phyloP scores from a whole-genome alignment of 805 yeast genomes.

The Kodamaea lidongshanica region DNA sequence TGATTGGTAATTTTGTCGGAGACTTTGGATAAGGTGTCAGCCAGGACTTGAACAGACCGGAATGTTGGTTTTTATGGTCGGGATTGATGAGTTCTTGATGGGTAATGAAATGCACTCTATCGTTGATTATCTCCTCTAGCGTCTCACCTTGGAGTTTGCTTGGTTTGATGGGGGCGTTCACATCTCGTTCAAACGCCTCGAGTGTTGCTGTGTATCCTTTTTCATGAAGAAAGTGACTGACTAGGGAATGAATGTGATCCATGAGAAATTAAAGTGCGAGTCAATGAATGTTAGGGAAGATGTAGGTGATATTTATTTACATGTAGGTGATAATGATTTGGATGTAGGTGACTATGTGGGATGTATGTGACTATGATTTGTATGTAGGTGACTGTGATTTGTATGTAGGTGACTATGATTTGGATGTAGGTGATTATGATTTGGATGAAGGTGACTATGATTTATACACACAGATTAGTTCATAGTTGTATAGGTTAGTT shows the following conservation, averaged over 20 bases:
- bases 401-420: no score
- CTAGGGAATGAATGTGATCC: conserved; percentile 23
- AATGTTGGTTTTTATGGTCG: conserved; percentile 6
- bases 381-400: no score
- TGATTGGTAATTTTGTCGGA: conserved; percentile 8
- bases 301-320: no score
- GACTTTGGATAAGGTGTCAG: conserved; percentile 25
- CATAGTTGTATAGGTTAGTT: no score
- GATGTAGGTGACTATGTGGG: no score
- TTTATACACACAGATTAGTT: no score
- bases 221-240: conserved; percentile 56
- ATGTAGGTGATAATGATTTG: no score
- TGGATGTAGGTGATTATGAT: no score
- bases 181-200: conserved; percentile 41
- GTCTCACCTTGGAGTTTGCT: conserved; percentile 25
- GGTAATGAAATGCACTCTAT: conserved; percentile 24
- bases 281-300: no score
- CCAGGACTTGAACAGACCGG: conserved; percentile 20
- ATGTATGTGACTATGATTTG: no score
- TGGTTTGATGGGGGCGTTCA: conserved; percentile 28
- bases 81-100: conserved; percentile 6
- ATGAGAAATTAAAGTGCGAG: no score
- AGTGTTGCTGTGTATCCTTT: conserved; percentile 44
- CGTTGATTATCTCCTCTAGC: conserved; percentile 34
- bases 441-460: no score